Evolutionary conservation across 768 basidiomycete genomes (phyloP), one percentile per base, ranked within the genome.

Genomic region (Podaxis mareebaensis): DNA sequence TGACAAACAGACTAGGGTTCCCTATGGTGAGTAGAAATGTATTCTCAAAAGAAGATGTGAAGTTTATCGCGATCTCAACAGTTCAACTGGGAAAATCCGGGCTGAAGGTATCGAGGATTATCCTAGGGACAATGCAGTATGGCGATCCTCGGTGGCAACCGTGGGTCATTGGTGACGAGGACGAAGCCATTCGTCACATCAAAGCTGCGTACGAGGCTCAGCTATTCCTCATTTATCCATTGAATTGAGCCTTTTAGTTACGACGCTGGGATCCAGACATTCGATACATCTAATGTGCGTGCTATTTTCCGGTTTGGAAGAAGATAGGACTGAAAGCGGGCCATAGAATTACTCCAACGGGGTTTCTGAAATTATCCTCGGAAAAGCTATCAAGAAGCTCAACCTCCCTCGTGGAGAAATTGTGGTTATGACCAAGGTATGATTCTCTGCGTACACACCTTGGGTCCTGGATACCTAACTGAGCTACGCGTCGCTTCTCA

Each of bases 371-470:
- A 68, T 82, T 51, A 80, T 91, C 57, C 77, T 91, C 20, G 91
- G 91, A 11, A 87, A 89, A 67, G 89, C 85, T 2, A 86, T 93
- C 75, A 89, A 88, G 68, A 69, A 85, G 65, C 79, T 84, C 65
- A 71, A 85, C 22, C 77, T 91, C 12, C 89, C 90, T n/a, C 83
- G 91, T 1, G 87, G 89, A 13, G 84, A 88, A 66, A 85, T 92
- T 51, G 91, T 93, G 17, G 83, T 93, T 15, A 81, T 93, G 79
- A 91, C 92, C 60, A 93, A 93, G 76, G 85, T 85, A 60, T 67
- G 60, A 46, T n/a, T 22, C 24, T 28, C 4, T n/a, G 15, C 20
- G 44, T 22, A n/a, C 17, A 17, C 22, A 7, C 51, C 36, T 22
- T 7, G 53, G 15, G 5, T 36, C n/a, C n/a, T 13, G 20, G 22